Evolutionary conservation across 2,329 filamentous ascomycete species (phyloP), one percentile per base, ranked within the genome.

Genomic region (Epichloe sylvatica): DNA sequence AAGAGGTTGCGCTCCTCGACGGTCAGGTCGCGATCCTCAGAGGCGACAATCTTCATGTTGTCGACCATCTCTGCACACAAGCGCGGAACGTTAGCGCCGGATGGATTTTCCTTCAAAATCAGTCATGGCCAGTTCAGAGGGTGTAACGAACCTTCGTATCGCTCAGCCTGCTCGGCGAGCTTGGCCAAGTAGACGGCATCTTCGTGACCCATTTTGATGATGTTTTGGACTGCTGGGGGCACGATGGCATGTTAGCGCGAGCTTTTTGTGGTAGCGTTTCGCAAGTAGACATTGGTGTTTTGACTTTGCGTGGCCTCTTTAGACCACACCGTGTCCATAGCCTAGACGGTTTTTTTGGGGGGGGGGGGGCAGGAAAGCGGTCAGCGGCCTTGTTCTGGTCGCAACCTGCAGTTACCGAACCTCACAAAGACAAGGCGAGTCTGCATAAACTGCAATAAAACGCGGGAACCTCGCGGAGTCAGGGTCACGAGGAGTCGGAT

Each of bases 151-250:
- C 92, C 92, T 80, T 98, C 92, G 76, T 98, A 98, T 71, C 92
- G 91, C 84, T 98, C 92, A 73, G 92, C 92, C 83, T 98, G 92
- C 84, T 98, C 92, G 70, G 92, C 92, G 73, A 98, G 86, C 89
- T 97, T 97, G 76, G 92, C 92, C 71, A 97, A 85, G 75, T 97
- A 97, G 68, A 98, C 92, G 66, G 90, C 91, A 77, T 97, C 90
- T 81, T 97, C 91, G 80, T 95, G 88, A 82, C 86, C 89, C 91
- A 97, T 97, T 77, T 77, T 90, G 78, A 49, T 46, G 45, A 36
- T 49, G 15, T 19, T 47, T 52, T 37, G n/a, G 21, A 34, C 48
- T 52, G 39, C 11, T 43, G 12, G n/a, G 15, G 15, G 13, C 17
- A 34, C 13, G 35, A 35, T 6, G 11, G 5, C 12, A 33, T n/a